Base-by-base conservation (phyloP, 768 basidiomycete species). In the Rhodocollybia butyracea region DNA sequence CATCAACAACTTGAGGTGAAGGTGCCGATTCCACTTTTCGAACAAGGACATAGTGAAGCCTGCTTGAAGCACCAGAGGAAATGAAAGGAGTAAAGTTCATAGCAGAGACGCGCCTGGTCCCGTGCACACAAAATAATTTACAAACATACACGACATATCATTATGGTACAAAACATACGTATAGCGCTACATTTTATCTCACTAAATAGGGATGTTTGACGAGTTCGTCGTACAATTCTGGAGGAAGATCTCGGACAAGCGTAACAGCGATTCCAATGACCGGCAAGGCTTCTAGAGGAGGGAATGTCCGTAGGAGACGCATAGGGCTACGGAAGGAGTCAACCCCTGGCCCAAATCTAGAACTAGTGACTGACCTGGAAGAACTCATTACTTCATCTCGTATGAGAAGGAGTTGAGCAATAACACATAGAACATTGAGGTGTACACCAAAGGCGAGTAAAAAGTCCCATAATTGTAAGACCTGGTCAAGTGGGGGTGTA, bases 391-490 rank as follows among this genome's bases (percentile, higher is more conserved):
- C 83, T 43, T 94, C 91, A 42, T 91, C 88, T 56, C 94, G 79
- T 71, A 98, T 96, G 11, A 96, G 80, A 3, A 95, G 68, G 3
- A 99, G 73, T 64, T 98, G 97, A 6, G 97, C 96, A 57, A 98
- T 98, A 3, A 98, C 94, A 65, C 95, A 98, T 15, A 99, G 77
- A 11, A 99, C 88, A 64, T 99, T 99, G 19, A 99, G 78, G 65
- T 98, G 97, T 22, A 95, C 91, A 13, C 97, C 97, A 64, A 95
- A 98, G 3, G 96, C 93, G 26, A 99, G 79, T 8, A 99, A 79
- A 66, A 98, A 99, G 69, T 99, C 97, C 96, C 97, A 99, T 51
- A 99, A 74, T 60, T 87, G 87, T 27, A 99, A 77, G 24, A 98
- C 96, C 73, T 98, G 91, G 66, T 94, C 90, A 10, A 99, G 76